Percentiles rank a stretch among this genome's conserved stretches.
phyloP scores from a whole-genome alignment of 257 asterid genomes.

The Pogostemon cablin region DNA sequence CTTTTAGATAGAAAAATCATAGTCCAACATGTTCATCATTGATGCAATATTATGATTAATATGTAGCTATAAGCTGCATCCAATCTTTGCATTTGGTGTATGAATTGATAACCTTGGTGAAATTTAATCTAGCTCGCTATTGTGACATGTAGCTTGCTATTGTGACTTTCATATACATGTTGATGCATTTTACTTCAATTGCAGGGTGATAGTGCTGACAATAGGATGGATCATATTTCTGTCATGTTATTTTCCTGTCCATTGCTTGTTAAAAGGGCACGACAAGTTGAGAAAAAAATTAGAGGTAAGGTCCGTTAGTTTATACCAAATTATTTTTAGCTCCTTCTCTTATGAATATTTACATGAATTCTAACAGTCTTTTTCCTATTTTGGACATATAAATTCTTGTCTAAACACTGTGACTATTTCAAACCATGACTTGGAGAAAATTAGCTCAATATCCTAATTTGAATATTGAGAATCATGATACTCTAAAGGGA shows the following conservation, averaged over 20 bases:
- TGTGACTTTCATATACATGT: conserved; percentile 26
- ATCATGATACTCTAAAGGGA: not conserved
- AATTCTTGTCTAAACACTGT: conserved; percentile 15
- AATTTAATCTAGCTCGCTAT: conserved; percentile 1
- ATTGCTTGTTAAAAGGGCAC: conserved; percentile 81
- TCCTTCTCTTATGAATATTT: not conserved
- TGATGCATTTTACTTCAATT: conserved; percentile 41
- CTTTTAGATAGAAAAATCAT: not conserved
- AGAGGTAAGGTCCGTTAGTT: conserved; percentile 64
- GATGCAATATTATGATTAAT: not conserved
- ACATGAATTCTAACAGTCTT: not conserved
- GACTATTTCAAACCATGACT: conserved; percentile 13
- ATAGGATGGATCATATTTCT: conserved; percentile 94
- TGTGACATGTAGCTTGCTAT: no score
- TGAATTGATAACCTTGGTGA: conserved; percentile 5
- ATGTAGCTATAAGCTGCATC: not conserved
- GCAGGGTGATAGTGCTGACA: conserved; percentile 89
- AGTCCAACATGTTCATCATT: not conserved
- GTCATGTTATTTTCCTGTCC: conserved; percentile 94
- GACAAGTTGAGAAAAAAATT: conserved; percentile 78
- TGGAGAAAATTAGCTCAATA: conserved; percentile 14
- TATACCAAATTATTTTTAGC: not conserved
- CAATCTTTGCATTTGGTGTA: conserved; percentile 15
- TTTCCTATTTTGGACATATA: conserved; percentile 14
- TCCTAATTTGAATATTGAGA: conserved; percentile 25